phyloP scores from a whole-genome alignment of 768 basidiomycete genomes.

The Pleurotus pulmonarius region DNA sequence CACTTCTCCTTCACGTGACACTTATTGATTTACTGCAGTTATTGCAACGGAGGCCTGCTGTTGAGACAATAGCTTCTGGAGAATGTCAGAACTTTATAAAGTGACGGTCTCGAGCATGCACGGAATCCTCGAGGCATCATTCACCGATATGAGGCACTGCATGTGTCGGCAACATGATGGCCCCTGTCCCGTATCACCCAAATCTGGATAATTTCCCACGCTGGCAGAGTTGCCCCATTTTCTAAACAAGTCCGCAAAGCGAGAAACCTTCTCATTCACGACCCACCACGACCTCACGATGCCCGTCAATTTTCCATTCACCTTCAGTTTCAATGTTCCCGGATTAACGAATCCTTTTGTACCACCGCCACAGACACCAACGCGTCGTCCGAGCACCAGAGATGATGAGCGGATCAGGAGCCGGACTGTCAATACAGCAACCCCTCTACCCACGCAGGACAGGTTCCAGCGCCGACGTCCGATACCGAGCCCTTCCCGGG shows the following conservation, averaged over 20 bases:
- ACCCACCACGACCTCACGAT: constrained; percentile 6
- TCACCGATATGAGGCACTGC: too few relatives aligned
- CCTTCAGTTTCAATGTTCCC: constrained; percentile 64
- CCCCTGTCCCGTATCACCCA: not conserved
- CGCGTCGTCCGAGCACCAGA: not conserved
- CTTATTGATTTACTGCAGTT: too few relatives aligned
- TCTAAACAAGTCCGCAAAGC: not conserved
- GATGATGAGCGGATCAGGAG: constrained; percentile 16
- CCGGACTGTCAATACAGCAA: constrained; percentile 21
- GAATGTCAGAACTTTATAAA: too few relatives aligned
- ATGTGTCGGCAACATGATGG: not conserved
- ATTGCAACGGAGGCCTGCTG: too few relatives aligned
- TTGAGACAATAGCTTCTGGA: too few relatives aligned
- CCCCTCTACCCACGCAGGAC: constrained; percentile 17
- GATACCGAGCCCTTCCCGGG: constrained; percentile 30
- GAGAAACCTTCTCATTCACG: not conserved
- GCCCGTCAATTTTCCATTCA: constrained; percentile 53
- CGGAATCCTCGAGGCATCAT: too few relatives aligned
- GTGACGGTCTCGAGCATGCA: too few relatives aligned
- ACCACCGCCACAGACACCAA: constrained; percentile 12
- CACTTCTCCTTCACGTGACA: too few relatives aligned
- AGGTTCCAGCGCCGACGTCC: constrained; percentile 18
- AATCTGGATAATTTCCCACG: not conserved
- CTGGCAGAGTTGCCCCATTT: not conserved
- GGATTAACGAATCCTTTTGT: constrained; percentile 65